Base-by-base conservation (phyloP, 2,329 filamentous ascomycete species). In the Coniochaeta sp. region DNA sequence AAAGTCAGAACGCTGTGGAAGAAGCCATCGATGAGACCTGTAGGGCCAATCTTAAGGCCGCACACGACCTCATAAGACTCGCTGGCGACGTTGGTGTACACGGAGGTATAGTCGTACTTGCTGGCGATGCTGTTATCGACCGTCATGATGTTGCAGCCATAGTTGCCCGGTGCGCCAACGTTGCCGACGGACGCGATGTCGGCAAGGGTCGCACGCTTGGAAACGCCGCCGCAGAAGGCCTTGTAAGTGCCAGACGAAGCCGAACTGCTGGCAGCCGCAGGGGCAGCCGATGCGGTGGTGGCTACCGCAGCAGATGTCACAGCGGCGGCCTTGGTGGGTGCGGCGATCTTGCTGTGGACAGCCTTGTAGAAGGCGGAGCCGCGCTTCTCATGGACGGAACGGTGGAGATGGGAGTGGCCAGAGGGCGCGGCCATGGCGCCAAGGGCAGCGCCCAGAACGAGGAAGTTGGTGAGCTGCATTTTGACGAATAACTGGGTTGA, bases 91-190 rank as follows among this genome's bases (percentile, higher is more conserved):
- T 72, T 74, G 67, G 68, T 69, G 68, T 81, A 78, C 64, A 71
- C 71, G 62, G 73, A 63, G 22, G 72, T 71, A 74, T 81, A 80
- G 59, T 77, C 62, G 73, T 82, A 83, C 63, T 74, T 58, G 62
- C 66, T 57, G 62, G 70, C 71, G 57, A 75, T 67, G 56, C 64
- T 62, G 61, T 65, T 66, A 64, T 72, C 66, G 61, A 83, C 68
- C 34, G 73, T 63, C 77, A 79, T 77, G 57, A 82, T 70, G 77
- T 83, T 83, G 78, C 79, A 81, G 67, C 79, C 80, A 69, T 76
- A 82, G 62, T 71, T n/a, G 59, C 63, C 66, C 3, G 47, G 1
- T 57, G 67, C 67, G 61, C 81, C 81, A 16, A 70, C 69, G 74
- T 83, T 83, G 65, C 81, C 81, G 4, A 64, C 67, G 70, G 79